These are phyloP conservation scores for Oleoguttula mirabilis DNA, from an alignment of 495 filamentous ascomycete species.

Conservation along the genomic window DNA sequence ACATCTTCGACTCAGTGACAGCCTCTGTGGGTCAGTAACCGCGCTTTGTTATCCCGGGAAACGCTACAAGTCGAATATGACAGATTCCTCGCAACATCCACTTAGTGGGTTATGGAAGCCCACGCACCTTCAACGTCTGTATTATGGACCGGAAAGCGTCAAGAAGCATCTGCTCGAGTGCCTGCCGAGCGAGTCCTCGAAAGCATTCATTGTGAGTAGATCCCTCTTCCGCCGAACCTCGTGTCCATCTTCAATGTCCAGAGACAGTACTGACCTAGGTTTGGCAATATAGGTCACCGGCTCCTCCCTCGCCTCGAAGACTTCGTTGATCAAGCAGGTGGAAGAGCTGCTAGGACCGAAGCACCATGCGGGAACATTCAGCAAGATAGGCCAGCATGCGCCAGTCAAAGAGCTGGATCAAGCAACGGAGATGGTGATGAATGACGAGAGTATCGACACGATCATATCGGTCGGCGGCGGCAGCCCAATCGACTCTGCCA, in stretches of 20 bases:
- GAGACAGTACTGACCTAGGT: too few species aligned
- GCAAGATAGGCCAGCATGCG: conserved; percentile 36
- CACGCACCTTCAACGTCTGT: conserved; percentile 32
- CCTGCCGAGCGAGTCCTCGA: conserved; percentile 31
- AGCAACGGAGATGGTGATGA: conserved; percentile 31
- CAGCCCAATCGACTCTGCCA: conserved; percentile 37
- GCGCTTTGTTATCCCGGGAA: too few species aligned
- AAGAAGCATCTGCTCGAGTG: conserved; percentile 30
- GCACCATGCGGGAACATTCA: conserved; percentile 37
- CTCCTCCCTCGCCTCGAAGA: conserved; percentile 36
- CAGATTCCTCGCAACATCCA: conserved; percentile 29
- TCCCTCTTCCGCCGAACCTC: too few species aligned
- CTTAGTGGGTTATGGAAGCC: conserved; percentile 35
- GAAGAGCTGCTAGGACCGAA: conserved; percentile 30
- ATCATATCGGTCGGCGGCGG: conserved; percentile 39
- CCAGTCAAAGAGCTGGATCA: conserved; percentile 36
- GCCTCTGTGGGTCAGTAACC: conserved; percentile 18
- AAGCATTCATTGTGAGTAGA: conserved; percentile 43
- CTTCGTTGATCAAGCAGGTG: conserved; percentile 34
- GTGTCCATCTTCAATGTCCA: too few species aligned
- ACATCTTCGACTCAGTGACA: too few species aligned
- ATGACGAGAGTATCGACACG: conserved; percentile 35
- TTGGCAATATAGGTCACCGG: too few species aligned
- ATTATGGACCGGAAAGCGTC: conserved; percentile 36
- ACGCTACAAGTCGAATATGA: conserved; percentile 25